A percentile compares a stretch with the other conserved stretches of the same genome.
Evolutionary conservation across 345 rosid species (phyloP).

Genomic region (Nephelium lappaceum): DNA sequence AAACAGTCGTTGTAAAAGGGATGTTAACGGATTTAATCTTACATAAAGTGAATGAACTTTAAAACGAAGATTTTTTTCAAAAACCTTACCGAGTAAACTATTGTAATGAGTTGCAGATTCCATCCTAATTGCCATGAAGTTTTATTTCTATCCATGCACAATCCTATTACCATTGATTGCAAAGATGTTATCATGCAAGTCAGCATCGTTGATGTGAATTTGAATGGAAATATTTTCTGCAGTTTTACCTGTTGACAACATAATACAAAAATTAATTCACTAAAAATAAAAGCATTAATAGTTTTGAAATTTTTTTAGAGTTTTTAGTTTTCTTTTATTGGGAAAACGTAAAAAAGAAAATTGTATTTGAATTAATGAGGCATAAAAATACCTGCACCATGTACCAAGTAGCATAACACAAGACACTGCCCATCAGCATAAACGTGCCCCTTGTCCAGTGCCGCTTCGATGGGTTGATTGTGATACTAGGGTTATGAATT

Average conservation of each 20-base stretch:
- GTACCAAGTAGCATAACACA: slow-evolving; percentile 45
- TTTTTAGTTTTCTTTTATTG: no score
- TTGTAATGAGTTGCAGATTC: slow-evolving; percentile 44
- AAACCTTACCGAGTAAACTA: slow-evolving; percentile 47
- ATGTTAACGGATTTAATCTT: no score
- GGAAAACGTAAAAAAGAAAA: no score
- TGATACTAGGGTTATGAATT: background rate
- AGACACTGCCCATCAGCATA: slow-evolving; percentile 36
- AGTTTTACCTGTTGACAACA: slow-evolving; percentile 34
- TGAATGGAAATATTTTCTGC: slow-evolving; percentile 38
- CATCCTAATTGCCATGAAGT: slow-evolving; percentile 42
- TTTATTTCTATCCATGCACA: slow-evolving; percentile 31
- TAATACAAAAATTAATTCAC: background rate
- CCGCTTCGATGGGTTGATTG: background rate
- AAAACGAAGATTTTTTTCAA: no score
- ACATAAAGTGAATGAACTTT: no score
- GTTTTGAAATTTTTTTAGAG: no score
- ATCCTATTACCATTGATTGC: slow-evolving; percentile 38
- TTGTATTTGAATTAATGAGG: slow-evolving; percentile 32
- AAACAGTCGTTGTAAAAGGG: no score
- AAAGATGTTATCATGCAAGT: slow-evolving; percentile 42
- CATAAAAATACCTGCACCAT: slow-evolving; percentile 47
- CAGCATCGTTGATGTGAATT: slow-evolving; percentile 47
- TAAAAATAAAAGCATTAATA: no score
- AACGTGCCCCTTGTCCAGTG: slow-evolving; percentile 41